Evolutionary conservation across 495 filamentous ascomycete species (phyloP), one percentile per base, ranked within the genome.

Genomic region (Lasiosphaeria ovina): DNA sequence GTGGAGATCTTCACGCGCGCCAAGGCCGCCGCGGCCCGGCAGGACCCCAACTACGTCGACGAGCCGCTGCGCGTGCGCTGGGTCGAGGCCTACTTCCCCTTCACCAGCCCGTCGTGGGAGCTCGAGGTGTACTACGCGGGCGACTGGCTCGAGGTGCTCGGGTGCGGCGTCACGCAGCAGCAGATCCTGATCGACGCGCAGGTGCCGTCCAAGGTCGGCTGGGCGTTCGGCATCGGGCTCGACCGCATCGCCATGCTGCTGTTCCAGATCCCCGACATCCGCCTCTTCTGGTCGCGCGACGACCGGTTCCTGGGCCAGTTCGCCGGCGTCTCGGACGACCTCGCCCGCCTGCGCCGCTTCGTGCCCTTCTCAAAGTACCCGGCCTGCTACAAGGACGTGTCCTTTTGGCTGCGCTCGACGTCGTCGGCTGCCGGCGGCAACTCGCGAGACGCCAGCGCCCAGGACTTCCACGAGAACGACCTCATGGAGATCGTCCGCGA

Each of bases 11-110:
- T 98, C 74, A 85, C 83, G 7, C 83, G 87, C 50, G 93, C 90
- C 9, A 86, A 84, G 62, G 82, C 81, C 60, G 91, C 91, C 14
- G 85, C 83, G 1, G 74, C 36, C 74, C 76, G 35, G 76, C 80
- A 31, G 38, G 74, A 81, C 32, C 77, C 79, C 12, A 68, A 76
- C 14, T 76, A 73, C 54, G 72, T 70, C 8, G 73, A 78, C 53
- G 85, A 92, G 62, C 91, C 93, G 32, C 74, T 98, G 48, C 87
- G 84, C 67, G 84, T 97, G 50, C 85, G 94, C 54, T 98, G 94
- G 94, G 87, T 98, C 3, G 93, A 97, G 70, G 92, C 94, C 3
- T 98, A 96, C 73, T 92, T 98, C 77, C 94, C 94, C 6, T 98
- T 97, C 70, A 98, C 94, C 0, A 90, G 85, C 47, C 94, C 95